Evolutionary conservation across 2,329 filamentous ascomycete genomes (phyloP), one percentile per base, ranked within the genome.

Genomic region (Aspergillus sp.): DNA sequence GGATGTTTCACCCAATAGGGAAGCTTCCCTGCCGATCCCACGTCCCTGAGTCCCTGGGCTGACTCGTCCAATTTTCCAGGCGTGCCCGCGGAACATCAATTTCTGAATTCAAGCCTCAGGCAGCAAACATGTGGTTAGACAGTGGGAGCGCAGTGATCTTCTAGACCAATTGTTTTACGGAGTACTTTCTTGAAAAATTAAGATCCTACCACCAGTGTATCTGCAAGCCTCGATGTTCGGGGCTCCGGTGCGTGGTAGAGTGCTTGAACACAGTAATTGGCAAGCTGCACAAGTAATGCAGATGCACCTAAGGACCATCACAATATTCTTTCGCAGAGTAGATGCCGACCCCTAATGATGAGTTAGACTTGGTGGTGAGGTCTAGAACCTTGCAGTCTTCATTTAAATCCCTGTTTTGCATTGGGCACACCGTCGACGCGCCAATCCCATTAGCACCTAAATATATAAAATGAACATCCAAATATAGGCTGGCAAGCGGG

Each of bases 11-110:
- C 55, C 56, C 38, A 55, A 61, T 49, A 34, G 18, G 49, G 56
- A 24, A 57, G 6, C 13, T 43, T 51, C 58, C 58, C 58, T 53
- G 58, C 55, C 18, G 55, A 59, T 62, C 41, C 15, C 41, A 49
- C 22, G 15, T 38, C 47, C 26, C 26, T 56, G n/a, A 17, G 36
- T 26, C 48, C 38, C 26, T 11, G 26, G 22, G 26, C 26, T 30
- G 26, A 11, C 26, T n/a, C 34, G 36, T 41, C 18, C 36, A 50
- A 39, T 50, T 42, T 51, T 11, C 30, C 48, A 36, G 39, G 6
- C 20, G 13, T 45, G n/a, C n/a, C 30, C 17, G n/a, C 43, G 22
- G 22, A 45, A 30, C 43, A 45, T 36, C 34, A 36, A n/a, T 36
- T 36, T 36, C 34, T 13, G 6, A n/a, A 1, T 2, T 36, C 34